Base-by-base conservation (phyloP, 257 asterid genomes). In the Capsicum chinense region DNA sequence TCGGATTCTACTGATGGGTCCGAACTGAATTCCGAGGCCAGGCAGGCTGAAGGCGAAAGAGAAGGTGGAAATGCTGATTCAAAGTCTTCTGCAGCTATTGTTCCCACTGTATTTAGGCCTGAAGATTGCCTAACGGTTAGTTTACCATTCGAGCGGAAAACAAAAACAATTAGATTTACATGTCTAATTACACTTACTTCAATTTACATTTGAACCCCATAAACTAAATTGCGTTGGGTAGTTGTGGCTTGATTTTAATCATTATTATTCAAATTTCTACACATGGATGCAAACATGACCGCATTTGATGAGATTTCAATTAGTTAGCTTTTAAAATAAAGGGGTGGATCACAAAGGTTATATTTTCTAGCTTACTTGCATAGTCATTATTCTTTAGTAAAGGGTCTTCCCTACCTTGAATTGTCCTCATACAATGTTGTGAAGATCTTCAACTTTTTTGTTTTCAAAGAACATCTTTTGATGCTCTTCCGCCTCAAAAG, bases 111-210 rank as follows among this genome's bases (percentile, higher is more conserved):
- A 54, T 91, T 95, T 87, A 93, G 86, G 83, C 98, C 97, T 3
- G 98, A 97, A 90, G 99, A 97, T 91, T 97, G 93, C 88, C 88
- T 95, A 66, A 90, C 97, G 93, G 99, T 95, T 60, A 80, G 93
- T 74, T 62, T 85, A 35, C 39, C 33, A 11, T 33, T 66, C 47
- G 47, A 5, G 73, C 47, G 5, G n/a, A 12, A 14, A 15, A 5
- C 44, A 42, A 42, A 47, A 70, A 35, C 56, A 44, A 70, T 44
- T 33, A 70, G 57, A 70, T 47, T 47, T 48, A 19, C n/a, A 19
- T 7, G 42, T 73, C 39, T 73, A 59, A n/a, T 48, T 70, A 10
- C 79, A 70, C 71, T 69, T 42, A 16, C 54, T 69, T 44, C 35
- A 70, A 70, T 70, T 17, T 70, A 70, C 16, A 70, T 37, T 44